A percentile compares a stretch with the other conserved stretches of the same genome.
Evolutionary conservation across 164 flowering plant genomes (phyloP).

Genomic region (Magnolia changhungtana): DNA sequence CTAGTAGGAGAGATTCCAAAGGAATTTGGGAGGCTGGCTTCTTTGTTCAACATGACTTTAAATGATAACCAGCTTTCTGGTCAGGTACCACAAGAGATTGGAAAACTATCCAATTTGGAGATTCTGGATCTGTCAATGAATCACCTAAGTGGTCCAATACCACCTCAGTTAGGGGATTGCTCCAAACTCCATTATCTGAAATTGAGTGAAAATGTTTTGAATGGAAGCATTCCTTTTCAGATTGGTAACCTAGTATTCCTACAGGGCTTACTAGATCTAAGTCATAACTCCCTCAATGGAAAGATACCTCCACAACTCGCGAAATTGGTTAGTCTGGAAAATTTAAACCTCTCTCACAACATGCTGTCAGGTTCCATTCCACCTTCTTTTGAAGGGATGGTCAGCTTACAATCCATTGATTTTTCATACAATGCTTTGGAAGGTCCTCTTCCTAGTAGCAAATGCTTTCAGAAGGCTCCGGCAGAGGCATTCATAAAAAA

Average conservation of each 20-base stretch:
- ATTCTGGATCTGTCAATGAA: neutral
- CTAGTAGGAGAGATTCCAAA: conserved; percentile 43
- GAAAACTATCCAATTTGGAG: neutral
- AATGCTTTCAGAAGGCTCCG: too few species aligned
- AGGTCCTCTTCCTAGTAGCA: too few species aligned
- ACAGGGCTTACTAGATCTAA: conserved; percentile 46
- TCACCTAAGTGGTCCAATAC: neutral
- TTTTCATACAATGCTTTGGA: too few species aligned
- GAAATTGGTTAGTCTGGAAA: conserved; percentile 35
- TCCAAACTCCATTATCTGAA: neutral
- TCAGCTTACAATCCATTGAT: conserved; percentile 40
- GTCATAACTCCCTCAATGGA: conserved; percentile 51
- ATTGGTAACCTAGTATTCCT: conserved; percentile 25
- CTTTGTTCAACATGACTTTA: conserved; percentile 13
- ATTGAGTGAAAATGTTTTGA: neutral
- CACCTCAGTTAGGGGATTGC: neutral
- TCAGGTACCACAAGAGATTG: neutral
- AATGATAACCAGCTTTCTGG: neutral
- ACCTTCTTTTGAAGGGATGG: conserved; percentile 22
- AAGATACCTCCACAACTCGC: conserved; percentile 36
- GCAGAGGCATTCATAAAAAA: conserved; percentile 28
- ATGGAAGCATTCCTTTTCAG: too few species aligned
- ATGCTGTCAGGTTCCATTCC: conserved; percentile 28
- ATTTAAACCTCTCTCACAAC: too few species aligned
- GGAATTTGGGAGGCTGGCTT: conserved; percentile 22